Conservation (phyloP, 2,329 filamentous ascomycete species). For the Phialophora chinensis region DNA sequence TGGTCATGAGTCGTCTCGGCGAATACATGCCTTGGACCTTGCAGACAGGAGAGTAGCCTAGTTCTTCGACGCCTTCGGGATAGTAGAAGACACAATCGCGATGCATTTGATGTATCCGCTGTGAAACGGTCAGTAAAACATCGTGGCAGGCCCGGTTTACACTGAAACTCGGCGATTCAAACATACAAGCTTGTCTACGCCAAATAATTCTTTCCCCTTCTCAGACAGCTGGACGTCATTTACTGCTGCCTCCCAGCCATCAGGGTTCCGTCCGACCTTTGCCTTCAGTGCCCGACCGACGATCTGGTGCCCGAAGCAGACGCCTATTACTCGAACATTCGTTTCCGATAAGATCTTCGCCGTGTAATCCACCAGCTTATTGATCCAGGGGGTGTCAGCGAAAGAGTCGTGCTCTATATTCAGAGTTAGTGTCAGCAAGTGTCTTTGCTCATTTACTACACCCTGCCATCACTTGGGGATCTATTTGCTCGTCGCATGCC, state of each 20-base stretch:
- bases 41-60: conserved; percentile 72
- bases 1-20: conserved; percentile 69
- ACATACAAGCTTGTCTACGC: conserved; percentile 65
- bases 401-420: conserved; percentile 72
- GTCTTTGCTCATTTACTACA: conserved; percentile 2
- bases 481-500: neutral
- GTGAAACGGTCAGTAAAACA: neutral
- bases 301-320: conserved; percentile 91
- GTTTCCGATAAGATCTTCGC: conserved; percentile 64
- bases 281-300: conserved; percentile 73
- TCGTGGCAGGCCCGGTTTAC: neutral
- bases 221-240: conserved; percentile 70
- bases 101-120: conserved; percentile 81
- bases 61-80: conserved; percentile 65
- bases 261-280: conserved; percentile 68
- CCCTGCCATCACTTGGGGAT: neutral
- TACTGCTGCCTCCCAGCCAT: conserved; percentile 84
- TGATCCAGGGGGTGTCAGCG: conserved; percentile 76
- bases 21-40: conserved; percentile 80
- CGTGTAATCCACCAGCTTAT: conserved; percentile 73
- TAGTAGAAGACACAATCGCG: conserved; percentile 73
- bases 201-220: conserved; percentile 74
- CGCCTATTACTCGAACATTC: conserved; percentile 73
- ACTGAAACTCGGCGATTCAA: conserved; percentile 2
- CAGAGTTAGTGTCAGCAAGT: neutral